A percentile compares a stretch with the other conserved stretches of the same genome.
Evolutionary conservation across 108 stramenopile genomes (phyloP).

Genomic region (Nitzschia putrida): DNA sequence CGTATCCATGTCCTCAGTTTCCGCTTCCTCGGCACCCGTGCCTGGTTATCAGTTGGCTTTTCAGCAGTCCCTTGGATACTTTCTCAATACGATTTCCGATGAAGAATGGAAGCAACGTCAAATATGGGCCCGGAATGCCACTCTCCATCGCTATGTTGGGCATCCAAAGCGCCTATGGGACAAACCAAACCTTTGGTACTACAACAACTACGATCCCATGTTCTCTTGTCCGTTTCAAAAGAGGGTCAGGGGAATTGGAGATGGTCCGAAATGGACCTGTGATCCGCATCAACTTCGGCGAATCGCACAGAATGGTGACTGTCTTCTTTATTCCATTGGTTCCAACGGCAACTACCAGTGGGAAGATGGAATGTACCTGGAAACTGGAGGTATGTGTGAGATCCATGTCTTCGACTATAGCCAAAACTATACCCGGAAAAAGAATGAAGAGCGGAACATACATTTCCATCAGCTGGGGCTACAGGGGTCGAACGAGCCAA

Average conservation of each 20-base stretch:
- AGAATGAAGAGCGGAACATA: constrained; percentile 32
- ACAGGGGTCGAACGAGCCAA: constrained; percentile 26
- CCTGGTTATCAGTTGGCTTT: constrained; percentile 22
- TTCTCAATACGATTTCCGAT: constrained; percentile 41
- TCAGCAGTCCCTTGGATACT: constrained; percentile 36
- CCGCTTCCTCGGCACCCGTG: no score
- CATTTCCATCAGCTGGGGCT: constrained; percentile 68
- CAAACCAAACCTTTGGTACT: constrained; percentile 43
- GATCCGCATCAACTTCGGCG: constrained; percentile 52
- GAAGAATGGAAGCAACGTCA: constrained; percentile 39
- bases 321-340: constrained; percentile 63
- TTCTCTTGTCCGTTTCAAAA: constrained; percentile 57
- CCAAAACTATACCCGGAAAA: constrained; percentile 18
- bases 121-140: constrained; percentile 24
- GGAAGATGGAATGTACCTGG: constrained; percentile 40
- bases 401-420: constrained; percentile 60
- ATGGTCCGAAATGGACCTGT: constrained; percentile 74
- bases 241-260: constrained; percentile 48
- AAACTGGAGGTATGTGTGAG: constrained; percentile 49
- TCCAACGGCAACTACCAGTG: constrained; percentile 51
- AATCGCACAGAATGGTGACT: constrained; percentile 23
- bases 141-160: constrained; percentile 14
- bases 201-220: constrained; percentile 55
- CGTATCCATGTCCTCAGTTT: neutral
- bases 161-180: constrained; percentile 1